These are phyloP conservation scores for Vachellia collinsii DNA, from an alignment of 306 rosid species.

Conservation along the genomic window DNA sequence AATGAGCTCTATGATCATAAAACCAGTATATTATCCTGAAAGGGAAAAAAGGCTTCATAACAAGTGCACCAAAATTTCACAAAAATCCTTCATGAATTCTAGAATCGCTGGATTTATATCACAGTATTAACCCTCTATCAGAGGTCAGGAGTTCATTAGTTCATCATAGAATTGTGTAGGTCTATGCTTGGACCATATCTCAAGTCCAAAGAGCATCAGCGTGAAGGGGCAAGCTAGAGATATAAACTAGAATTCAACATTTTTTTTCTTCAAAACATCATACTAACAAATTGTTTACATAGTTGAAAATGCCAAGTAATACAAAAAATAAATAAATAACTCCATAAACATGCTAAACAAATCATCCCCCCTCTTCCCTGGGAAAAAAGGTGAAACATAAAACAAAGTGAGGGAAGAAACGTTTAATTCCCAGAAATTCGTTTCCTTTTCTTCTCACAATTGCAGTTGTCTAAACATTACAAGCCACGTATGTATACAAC, in stretches of 20 bases:
- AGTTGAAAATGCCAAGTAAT: background rate
- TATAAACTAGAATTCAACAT: background rate
- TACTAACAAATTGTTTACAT: background rate
- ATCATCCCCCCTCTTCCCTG: background rate
- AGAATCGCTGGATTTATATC: background rate
- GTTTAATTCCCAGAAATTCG: background rate
- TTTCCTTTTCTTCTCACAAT: conserved; percentile 10
- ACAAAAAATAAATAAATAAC: background rate
- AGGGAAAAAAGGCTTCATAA: background rate
- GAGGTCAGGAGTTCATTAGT: background rate
- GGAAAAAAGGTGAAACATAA: background rate
- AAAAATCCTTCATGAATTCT: background rate
- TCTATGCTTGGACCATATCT: background rate
- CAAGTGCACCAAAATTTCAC: background rate
- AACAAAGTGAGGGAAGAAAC: background rate
- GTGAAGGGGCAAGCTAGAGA: background rate
- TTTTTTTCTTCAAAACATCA: background rate
- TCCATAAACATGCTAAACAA: background rate
- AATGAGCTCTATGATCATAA: background rate
- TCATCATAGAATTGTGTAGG: background rate
- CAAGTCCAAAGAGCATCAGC: background rate
- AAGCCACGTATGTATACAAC: background rate
- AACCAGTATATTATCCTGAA: background rate
- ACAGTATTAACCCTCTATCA: background rate
- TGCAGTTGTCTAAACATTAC: conserved; percentile 14